phyloP scores from a whole-genome alignment of 2,329 filamentous ascomycete genomes.

The Calonectria pseudoreteaudii region DNA sequence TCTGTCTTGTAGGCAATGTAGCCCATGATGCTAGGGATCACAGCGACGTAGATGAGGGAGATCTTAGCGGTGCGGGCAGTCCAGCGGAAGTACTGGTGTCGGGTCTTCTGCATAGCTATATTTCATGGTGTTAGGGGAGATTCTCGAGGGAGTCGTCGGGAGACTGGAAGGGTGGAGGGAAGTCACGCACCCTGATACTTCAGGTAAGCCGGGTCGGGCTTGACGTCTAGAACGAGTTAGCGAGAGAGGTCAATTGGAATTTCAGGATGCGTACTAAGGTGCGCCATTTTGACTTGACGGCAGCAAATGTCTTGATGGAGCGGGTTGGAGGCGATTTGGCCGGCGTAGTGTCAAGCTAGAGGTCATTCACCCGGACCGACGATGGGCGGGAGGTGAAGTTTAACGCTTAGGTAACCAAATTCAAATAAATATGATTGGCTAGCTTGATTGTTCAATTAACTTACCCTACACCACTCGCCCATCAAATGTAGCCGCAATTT shows the following conservation, averaged over 20 bases:
- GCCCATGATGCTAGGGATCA: conserved; percentile 78
- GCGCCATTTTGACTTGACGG: conserved; percentile 51
- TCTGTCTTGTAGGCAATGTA: conserved; percentile 84
- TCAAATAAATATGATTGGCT: conserved; percentile 29
- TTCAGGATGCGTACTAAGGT: conserved; percentile 48
- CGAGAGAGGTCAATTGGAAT: neutral
- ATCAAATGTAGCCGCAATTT: neutral
- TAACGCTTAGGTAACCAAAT: conserved; percentile 34
- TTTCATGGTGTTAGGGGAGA: conserved; percentile 39
- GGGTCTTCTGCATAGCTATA: conserved; percentile 83
- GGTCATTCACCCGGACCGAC: conserved; percentile 24
- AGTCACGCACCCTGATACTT: conserved; percentile 54
- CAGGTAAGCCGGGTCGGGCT: conserved; percentile 56
- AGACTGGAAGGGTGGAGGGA: conserved; percentile 29
- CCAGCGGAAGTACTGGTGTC: conserved; percentile 97
- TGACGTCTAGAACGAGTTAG: conserved; percentile 52
- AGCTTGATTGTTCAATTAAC: rapidly evolving
- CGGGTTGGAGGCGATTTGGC: conserved; percentile 38
- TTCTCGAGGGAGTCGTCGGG: conserved; percentile 19
- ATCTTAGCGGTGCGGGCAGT: conserved; percentile 85
- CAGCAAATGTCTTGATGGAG: conserved; percentile 38
- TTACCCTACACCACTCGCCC: conserved; percentile 31
- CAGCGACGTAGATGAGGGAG: conserved; percentile 79
- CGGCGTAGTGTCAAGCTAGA: conserved; percentile 40
- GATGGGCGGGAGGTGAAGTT: conserved; percentile 37